These are phyloP conservation scores for Balansia obtecta DNA, from an alignment of 2,329 filamentous ascomycete species.

Conservation along the genomic window DNA sequence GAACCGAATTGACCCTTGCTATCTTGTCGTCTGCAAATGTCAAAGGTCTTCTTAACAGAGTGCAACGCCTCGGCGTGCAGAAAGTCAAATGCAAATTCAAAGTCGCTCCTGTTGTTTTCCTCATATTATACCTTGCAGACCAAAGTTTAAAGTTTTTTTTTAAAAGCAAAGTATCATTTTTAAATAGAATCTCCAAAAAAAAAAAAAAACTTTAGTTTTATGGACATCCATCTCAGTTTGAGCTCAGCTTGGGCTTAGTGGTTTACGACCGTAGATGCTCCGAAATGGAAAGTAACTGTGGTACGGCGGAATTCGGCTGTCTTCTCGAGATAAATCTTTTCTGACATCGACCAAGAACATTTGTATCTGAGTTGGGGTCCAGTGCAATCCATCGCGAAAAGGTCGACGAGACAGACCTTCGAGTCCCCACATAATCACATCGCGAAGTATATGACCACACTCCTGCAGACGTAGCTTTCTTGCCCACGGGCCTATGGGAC, in stretches of 20 bases:
- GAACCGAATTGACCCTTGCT: no score
- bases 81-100: no score
- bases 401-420: slow-evolving; percentile 25
- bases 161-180: neutral
- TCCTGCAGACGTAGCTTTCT: slow-evolving; percentile 27
- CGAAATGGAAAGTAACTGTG: slow-evolving; percentile 30
- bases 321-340: slow-evolving; percentile 22
- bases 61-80: no score
- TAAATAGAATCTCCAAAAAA: neutral
- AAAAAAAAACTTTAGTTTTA: neutral
- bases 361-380: slow-evolving; percentile 29
- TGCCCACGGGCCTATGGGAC: slow-evolving; percentile 37
- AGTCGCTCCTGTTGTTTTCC: no score
- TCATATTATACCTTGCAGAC: no score
- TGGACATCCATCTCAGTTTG: neutral
- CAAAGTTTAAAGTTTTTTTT: neutral
- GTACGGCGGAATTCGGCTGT: slow-evolving; percentile 19
- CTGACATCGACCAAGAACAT: slow-evolving; percentile 31
- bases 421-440: slow-evolving; percentile 28
- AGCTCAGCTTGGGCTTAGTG: slow-evolving; percentile 10
- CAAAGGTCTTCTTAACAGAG: no score
- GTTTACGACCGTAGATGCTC: slow-evolving; percentile 26
- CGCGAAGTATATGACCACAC: slow-evolving; percentile 33
- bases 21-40: no score
- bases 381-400: slow-evolving; percentile 26